These are phyloP conservation scores for Tolypocladium album DNA, from an alignment of 2,329 filamentous ascomycete species.

Conservation along the genomic window DNA sequence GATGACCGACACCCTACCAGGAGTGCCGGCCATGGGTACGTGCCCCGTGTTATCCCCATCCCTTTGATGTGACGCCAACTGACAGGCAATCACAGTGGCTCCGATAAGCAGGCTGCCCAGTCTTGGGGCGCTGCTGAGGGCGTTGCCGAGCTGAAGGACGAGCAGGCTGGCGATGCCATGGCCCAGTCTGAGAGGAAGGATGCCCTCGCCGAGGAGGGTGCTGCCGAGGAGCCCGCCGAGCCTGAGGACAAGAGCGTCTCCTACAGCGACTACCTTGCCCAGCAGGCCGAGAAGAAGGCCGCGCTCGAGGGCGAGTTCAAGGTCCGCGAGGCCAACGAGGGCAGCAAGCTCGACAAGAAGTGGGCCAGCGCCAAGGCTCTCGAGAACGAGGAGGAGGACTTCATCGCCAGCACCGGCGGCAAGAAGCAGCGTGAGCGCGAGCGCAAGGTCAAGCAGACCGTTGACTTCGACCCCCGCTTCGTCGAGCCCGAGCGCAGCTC, in stretches of 20 bases:
- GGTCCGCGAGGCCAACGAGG: slow-evolving; percentile 87
- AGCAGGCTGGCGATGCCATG: slow-evolving; percentile 83
- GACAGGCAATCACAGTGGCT: slow-evolving; percentile 41
- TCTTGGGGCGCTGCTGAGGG: slow-evolving; percentile 83
- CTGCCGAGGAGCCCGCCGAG: slow-evolving; percentile 41
- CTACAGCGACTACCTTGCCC: slow-evolving; percentile 76
- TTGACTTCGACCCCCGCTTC: slow-evolving; percentile 82
- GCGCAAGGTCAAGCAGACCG: slow-evolving; percentile 80
- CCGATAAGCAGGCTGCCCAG: slow-evolving; percentile 79
- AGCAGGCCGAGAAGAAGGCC: slow-evolving; percentile 62
- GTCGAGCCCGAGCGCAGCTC: slow-evolving; percentile 56
- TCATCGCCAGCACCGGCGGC: slow-evolving; percentile 61
- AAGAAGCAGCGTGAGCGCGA: slow-evolving; percentile 81
- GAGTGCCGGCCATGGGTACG: slow-evolving; percentile 33
- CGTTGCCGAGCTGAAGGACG: slow-evolving; percentile 76
- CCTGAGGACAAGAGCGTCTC: slow-evolving; percentile 83
- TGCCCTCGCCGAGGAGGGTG: slow-evolving; percentile 38
- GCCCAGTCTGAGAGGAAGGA: slow-evolving; percentile 78
- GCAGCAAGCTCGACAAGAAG: slow-evolving; percentile 79
- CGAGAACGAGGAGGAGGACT: slow-evolving; percentile 59
- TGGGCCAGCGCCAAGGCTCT: slow-evolving; percentile 76
- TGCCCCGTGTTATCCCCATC: background rate
- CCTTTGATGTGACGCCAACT: background rate
- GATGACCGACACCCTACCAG: slow-evolving; percentile 46
- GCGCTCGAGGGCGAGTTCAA: slow-evolving; percentile 54